Base-by-base conservation (phyloP, 2,329 filamentous ascomycete species). In the Phyllosticta citribraziliensis region DNA sequence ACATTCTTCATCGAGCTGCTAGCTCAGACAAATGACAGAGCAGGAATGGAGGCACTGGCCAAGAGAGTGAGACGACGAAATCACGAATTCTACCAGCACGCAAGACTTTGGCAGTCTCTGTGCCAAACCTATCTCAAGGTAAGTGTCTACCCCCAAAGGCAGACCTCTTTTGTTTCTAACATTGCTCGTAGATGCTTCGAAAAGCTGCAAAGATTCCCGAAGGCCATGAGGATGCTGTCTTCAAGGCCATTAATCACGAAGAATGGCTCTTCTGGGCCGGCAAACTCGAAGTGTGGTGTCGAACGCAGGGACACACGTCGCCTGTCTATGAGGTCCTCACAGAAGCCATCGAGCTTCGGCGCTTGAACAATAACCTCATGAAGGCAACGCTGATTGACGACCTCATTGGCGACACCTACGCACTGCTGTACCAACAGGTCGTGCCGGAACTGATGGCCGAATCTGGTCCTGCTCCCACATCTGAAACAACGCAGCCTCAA, bases 351-450 rank as follows among this genome's bases (percentile, higher is more conserved):
- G 87, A 90, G 66, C 75, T 89, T 35, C 89, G 89, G 69, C 87
- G 85, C 71, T 82, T 97, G 53, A 99, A 99, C 70, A 87, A 87
- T 51, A 88, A 87, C 55, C 80, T 96, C 8, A 94, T 95, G 83
- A 97, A 96, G 73, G 83, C 88, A 0, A 83, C 85, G 0, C 81
- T 87, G 10, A 93, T 97, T 53, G 94, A 99, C 68, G 94, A 99
- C 69, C 81, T 97, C n/a, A 88, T 97, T 65, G 88, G 87, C 22
- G 94, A 99, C 73, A 86, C 89, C 56, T 99, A 96, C 73, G 88
- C 89, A 1, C 81, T 85, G 56, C 78, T 96, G 17, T 94, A 90
- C 70, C 80, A 82, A 19, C 83, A 87, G 30, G 76, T 91, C 56
- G 84, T 84, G 1, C 82, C 82, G 52, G 79, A 78, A 3, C 74